These are phyloP conservation scores for Ogataea parapolymorpha DNA, from an alignment of 805 yeast species.

Conservation along the genomic window DNA sequence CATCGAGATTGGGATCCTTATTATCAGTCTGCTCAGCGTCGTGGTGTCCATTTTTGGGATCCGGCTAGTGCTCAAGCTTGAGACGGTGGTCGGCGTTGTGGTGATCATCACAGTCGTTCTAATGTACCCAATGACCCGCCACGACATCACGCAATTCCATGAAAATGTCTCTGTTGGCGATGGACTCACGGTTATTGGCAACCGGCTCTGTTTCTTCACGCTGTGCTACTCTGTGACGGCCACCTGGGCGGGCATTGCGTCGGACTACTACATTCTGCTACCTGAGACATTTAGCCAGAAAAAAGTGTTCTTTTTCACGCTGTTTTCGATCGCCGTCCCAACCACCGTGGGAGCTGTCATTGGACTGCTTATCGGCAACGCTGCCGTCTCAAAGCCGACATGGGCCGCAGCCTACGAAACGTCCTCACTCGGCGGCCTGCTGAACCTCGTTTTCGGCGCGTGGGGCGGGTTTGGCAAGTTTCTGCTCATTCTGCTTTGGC, in stretches of 20 bases:
- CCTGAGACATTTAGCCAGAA: constrained; percentile 65
- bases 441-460: constrained; percentile 58
- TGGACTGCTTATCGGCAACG: constrained; percentile 68
- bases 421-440: constrained; percentile 73
- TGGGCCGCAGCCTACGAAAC: constrained; percentile 56
- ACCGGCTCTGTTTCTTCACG: constrained; percentile 68
- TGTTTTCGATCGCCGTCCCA: constrained; percentile 64
- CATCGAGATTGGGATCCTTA: constrained; percentile 67
- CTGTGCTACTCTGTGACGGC: constrained; percentile 74
- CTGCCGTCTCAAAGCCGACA: constrained; percentile 53
- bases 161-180: constrained; percentile 37
- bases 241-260: constrained; percentile 86
- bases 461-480: constrained; percentile 83
- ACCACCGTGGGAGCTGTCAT: constrained; percentile 71
- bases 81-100: constrained; percentile 64
- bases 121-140: constrained; percentile 59
- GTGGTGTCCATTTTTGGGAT: constrained; percentile 77
- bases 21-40: constrained; percentile 62
- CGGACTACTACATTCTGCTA: constrained; percentile 78
- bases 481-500: constrained; percentile 61
- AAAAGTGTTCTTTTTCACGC: constrained; percentile 57
- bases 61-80: constrained; percentile 63
- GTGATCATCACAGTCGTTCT: constrained; percentile 64
- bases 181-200: constrained; percentile 51
- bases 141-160: constrained; percentile 36